Conservation (phyloP, 805 yeast species). For the Ogataea siamensis region DNA sequence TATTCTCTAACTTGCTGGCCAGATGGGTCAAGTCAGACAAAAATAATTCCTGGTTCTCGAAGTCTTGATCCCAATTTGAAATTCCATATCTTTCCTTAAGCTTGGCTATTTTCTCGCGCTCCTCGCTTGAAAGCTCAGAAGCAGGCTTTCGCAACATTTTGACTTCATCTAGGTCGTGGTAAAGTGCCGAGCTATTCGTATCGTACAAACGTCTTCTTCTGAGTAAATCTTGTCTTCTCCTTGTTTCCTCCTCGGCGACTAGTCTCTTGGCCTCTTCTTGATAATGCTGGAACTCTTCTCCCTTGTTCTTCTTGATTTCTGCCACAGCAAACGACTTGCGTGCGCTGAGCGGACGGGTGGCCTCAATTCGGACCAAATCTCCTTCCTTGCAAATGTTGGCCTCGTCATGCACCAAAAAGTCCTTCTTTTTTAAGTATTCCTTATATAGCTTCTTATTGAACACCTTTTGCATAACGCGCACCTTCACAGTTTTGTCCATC, state of each 20-base stretch:
- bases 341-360: slow-evolving; percentile 80
- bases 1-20: slow-evolving; percentile 20
- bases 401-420: slow-evolving; percentile 91
- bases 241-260: slow-evolving; percentile 65
- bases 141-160: slow-evolving; percentile 18
- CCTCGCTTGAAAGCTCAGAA: slow-evolving; percentile 27
- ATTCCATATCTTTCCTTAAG: slow-evolving; percentile 36
- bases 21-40: slow-evolving; percentile 26
- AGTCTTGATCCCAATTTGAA: slow-evolving; percentile 23
- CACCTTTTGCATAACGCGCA: slow-evolving; percentile 74
- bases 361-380: slow-evolving; percentile 89
- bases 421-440: slow-evolving; percentile 74
- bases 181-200: slow-evolving; percentile 26
- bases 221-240: slow-evolving; percentile 53
- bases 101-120: slow-evolving; percentile 36
- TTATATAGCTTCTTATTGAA: slow-evolving; percentile 72
- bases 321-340: slow-evolving; percentile 87
- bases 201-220: slow-evolving; percentile 41
- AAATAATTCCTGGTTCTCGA: slow-evolving; percentile 33
- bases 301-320: slow-evolving; percentile 83
- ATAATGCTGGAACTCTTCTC: slow-evolving; percentile 85
- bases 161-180: slow-evolving; percentile 30
- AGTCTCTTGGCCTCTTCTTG: slow-evolving; percentile 67
- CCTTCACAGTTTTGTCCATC: slow-evolving; percentile 94
- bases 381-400: slow-evolving; percentile 90